phyloP scores from a whole-genome alignment of 768 basidiomycete genomes.

The Melanogaster broomeanus region DNA sequence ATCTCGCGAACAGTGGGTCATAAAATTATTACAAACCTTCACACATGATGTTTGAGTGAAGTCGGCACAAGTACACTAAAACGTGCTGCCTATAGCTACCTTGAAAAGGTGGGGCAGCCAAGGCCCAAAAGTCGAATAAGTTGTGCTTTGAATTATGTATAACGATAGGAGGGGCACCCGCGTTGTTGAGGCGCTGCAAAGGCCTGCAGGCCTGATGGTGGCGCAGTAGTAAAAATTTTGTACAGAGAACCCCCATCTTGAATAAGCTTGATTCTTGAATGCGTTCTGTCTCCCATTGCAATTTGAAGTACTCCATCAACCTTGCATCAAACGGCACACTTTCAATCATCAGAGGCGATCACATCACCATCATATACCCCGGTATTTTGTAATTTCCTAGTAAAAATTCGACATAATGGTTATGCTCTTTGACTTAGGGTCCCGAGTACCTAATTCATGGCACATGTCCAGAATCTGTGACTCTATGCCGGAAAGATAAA shows the following conservation, averaged over 20 bases:
- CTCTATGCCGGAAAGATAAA: conserved; percentile 14
- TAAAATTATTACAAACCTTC: conserved; percentile 22
- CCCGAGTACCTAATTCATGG: conserved; percentile 17
- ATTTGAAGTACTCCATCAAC: no score
- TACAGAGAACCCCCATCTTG: neutral
- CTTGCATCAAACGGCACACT: no score
- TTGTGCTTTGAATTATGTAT: no score
- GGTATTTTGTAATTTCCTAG: conserved; percentile 7
- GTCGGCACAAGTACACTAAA: neutral
- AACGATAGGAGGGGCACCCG: no score
- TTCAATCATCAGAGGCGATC: neutral
- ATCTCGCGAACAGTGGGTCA: conserved; percentile 32
- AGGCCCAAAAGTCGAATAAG: no score
- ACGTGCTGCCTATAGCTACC: no score
- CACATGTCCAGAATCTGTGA: conserved; percentile 3
- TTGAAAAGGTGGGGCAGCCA: no score
- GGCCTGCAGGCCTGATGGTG: conserved; percentile 19
- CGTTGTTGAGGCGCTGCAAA: conserved; percentile 16
- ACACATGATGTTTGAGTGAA: conserved; percentile 17
- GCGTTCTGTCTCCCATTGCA: no score
- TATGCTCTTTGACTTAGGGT: conserved; percentile 10
- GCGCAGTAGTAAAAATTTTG: conserved; percentile 7
- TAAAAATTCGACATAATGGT: conserved; percentile 16
- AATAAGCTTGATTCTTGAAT: neutral
- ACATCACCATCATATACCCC: conserved; percentile 1